Evolutionary conservation across 2,329 filamentous ascomycete species (phyloP).

Genomic region (Paraphoma chrysanthemicola): DNA sequence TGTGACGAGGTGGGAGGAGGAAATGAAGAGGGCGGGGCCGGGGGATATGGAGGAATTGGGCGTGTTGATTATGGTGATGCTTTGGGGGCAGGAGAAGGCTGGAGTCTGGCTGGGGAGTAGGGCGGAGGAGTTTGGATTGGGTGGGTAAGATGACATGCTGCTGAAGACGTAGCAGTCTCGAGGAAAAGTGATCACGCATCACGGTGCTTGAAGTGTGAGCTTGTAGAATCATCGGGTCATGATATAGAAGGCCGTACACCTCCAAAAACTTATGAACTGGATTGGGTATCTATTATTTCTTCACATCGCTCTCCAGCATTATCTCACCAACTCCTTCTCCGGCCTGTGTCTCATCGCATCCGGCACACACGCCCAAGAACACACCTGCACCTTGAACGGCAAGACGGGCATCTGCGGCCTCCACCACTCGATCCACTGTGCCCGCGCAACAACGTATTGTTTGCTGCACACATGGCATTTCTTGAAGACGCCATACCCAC

Average conservation of each 20-base stretch:
- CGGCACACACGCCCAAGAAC: slow-evolving; percentile 43
- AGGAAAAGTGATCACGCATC: no score
- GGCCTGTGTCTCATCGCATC: slow-evolving; percentile 20
- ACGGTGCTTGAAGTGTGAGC: no score
- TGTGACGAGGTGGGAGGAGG: slow-evolving; percentile 9
- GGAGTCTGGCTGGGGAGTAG: slow-evolving; percentile 12
- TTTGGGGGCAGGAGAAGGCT: slow-evolving; percentile 12
- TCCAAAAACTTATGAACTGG: background rate
- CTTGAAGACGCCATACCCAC: slow-evolving; percentile 26
- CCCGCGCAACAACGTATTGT: slow-evolving; percentile 34
- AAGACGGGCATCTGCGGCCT: slow-evolving; percentile 9
- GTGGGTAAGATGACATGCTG: background rate
- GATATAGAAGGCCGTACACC: no score
- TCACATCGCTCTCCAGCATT: background rate
- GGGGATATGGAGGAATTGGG: slow-evolving; percentile 22
- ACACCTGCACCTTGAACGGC: slow-evolving; percentile 35
- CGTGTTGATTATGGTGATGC: slow-evolving; percentile 18
- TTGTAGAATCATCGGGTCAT: no score
- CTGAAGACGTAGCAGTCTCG: no score
- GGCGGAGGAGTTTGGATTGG: background rate
- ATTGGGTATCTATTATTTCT: background rate
- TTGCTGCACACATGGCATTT: slow-evolving; percentile 35
- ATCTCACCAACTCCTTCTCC: slow-evolving; percentile 5
- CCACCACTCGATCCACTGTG: slow-evolving; percentile 45
- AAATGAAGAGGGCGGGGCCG: slow-evolving; percentile 10